A percentile compares a stretch with the other conserved stretches of the same genome.
Conservation (phyloP, 257 asterid genomes). For the Rehmannia glutinosa region DNA sequence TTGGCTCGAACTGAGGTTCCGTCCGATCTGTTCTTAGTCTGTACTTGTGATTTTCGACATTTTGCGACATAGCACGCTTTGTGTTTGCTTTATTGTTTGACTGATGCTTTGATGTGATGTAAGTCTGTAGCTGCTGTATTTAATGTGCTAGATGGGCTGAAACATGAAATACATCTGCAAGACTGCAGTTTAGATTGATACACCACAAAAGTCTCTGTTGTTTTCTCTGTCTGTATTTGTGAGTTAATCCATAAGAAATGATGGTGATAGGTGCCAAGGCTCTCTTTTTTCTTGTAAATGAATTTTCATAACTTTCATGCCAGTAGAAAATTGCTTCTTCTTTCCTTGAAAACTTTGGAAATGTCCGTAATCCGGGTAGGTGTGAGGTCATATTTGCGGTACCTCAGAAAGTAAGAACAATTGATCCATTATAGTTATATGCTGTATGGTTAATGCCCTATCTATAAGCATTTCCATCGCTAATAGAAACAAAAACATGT, state of each 20-base stretch:
- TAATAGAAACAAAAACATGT: too few species aligned
- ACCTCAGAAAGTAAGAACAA: not conserved
- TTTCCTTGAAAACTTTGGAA: not conserved
- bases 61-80: not conserved
- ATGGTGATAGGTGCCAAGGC: too few species aligned
- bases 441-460: not conserved
- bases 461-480: not conserved
- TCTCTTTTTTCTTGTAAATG: too few species aligned
- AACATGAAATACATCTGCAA: not conserved
- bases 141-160: not conserved
- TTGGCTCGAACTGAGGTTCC: not conserved
- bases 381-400: not conserved
- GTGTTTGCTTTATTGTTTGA: not conserved
- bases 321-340: not conserved
- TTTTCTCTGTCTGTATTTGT: not conserved
- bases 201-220: not conserved
- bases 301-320: too few species aligned
- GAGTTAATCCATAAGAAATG: not conserved
- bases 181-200: not conserved
- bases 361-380: not conserved
- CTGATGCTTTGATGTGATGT: not conserved
- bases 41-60: not conserved
- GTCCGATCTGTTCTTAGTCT: not conserved
- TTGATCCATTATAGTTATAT: not conserved
- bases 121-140: not conserved